phyloP scores from a whole-genome alignment of 2,329 filamentous ascomycete species.

The Nemania bipapillata region DNA sequence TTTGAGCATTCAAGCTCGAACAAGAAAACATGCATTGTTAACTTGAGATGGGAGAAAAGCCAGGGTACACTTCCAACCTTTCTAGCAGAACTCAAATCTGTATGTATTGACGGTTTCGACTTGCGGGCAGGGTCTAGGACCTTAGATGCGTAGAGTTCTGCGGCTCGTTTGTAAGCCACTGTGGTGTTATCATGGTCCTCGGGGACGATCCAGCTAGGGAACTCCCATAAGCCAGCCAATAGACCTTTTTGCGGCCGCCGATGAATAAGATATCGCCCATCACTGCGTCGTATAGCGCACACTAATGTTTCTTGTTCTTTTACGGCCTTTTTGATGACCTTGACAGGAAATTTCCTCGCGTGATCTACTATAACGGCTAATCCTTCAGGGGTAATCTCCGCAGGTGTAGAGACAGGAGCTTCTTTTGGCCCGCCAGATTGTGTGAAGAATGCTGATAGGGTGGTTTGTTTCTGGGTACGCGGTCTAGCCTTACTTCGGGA shows the following conservation, averaged over 20 bases:
- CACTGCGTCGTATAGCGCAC: conserved; percentile 60
- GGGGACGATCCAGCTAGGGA: conserved; percentile 60
- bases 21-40: conserved; percentile 67
- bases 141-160: conserved; percentile 51
- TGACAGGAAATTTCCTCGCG: conserved; percentile 64
- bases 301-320: conserved; percentile 65
- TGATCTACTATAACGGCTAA: conserved; percentile 57
- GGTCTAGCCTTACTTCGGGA: conserved; percentile 28
- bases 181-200: conserved; percentile 45
- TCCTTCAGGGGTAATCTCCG: conserved; percentile 40
- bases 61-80: conserved; percentile 66
- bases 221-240: conserved; percentile 66
- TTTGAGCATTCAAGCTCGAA: conserved; percentile 54
- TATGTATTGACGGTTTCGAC: conserved; percentile 6
- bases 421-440: conserved; percentile 29
- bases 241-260: conserved; percentile 65
- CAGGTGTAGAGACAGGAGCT: conserved; percentile 16
- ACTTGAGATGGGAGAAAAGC: conserved; percentile 67
- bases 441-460: conserved; percentile 48
- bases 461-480: conserved; percentile 40
- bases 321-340: conserved; percentile 62
- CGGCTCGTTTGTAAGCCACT: conserved; percentile 52
- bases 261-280: conserved; percentile 61
- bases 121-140: conserved; percentile 43
- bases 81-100: conserved; percentile 49